Evolutionary conservation across 23 red algal genomes (phyloP), one percentile per base, ranked within the genome.

Genomic region (Agarophyton chilense): DNA sequence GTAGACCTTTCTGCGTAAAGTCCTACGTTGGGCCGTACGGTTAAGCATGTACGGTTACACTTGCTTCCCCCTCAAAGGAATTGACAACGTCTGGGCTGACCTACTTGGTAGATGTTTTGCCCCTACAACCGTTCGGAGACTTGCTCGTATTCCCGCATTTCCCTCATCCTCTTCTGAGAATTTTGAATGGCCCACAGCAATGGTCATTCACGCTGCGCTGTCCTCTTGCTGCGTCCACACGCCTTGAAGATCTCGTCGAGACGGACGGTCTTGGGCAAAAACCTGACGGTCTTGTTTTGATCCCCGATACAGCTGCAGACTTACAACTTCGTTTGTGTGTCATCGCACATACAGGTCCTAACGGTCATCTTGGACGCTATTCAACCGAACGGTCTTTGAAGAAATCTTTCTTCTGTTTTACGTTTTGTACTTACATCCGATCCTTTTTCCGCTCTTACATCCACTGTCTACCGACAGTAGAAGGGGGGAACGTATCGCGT

Each of bases 11-110:
- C 5, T 53, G 28, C 81, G 66, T 67, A 89, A 90, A 70, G 72
- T 90, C 11, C 72, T 79, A 22, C 54, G 56, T 21, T 80, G 58
- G 71, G 43, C 72, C 32, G 72, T 78, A 22, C 52, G 4, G 62
- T 42, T 90, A 12, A 79, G 72, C 47, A 90, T 90, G 51, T 80
- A 79, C 74, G 18, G 40, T 5, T 90, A 90, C 42, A 90, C 53
- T 26, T 79, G 1, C 49, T 46, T 79, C 74, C 75, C 68, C 51
- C 79, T 79, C 72, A 77, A 79, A 24, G 86, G 86, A 4, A 43
- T 77, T 31, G 84, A 77, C 17, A 89, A 77, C 49, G 41, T 77
- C 39, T 77, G 45, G 57, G 67, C 84, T 39, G 84, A 89, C 39
- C 49, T 77, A 4, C 53, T 39, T 67, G 66, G 22, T 89, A 67